phyloP scores from a whole-genome alignment of 148 eudicot genomes.

The Selenicereus undatus region DNA sequence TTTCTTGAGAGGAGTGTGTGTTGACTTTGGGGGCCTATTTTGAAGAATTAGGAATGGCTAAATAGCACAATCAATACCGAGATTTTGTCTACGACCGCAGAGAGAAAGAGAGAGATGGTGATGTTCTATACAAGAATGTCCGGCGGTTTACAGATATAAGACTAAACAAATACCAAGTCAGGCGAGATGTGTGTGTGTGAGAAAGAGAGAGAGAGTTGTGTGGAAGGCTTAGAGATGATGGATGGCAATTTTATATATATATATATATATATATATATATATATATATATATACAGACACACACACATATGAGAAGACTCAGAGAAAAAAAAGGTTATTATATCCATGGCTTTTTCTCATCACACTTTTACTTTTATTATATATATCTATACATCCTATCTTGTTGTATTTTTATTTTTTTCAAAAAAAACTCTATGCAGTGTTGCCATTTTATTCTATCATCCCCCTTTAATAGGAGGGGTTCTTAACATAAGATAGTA shows the following conservation, averaged over 20 bases:
- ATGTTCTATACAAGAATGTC: slow-evolving; percentile 6
- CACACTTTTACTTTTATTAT: neutral
- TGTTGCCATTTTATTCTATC: no score
- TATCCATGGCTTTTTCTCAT: neutral
- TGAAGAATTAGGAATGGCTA: neutral
- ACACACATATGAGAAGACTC: neutral
- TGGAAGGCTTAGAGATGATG: neutral
- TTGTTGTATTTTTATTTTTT: no score
- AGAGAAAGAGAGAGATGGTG: slow-evolving; percentile 14
- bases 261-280: no score
- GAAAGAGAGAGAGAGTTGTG: neutral
- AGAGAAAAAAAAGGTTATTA: neutral
- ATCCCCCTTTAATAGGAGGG: no score
- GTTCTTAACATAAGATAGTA: no score
- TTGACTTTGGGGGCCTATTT: slow-evolving; percentile 12
- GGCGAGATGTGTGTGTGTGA: neutral
- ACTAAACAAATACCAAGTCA: slow-evolving; percentile 4
- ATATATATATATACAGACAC: no score
- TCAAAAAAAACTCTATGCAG: no score
- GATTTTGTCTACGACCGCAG: slow-evolving; percentile 18
- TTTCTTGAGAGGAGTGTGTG: slow-evolving; percentile 10
- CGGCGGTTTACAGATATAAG: neutral
- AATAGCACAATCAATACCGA: neutral
- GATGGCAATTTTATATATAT: no score
- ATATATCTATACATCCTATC: neutral